Evolutionary conservation across 1,284 basidiomycete genomes (phyloP).

Genomic region (Cutaneotrichosporon dermatis): DNA sequence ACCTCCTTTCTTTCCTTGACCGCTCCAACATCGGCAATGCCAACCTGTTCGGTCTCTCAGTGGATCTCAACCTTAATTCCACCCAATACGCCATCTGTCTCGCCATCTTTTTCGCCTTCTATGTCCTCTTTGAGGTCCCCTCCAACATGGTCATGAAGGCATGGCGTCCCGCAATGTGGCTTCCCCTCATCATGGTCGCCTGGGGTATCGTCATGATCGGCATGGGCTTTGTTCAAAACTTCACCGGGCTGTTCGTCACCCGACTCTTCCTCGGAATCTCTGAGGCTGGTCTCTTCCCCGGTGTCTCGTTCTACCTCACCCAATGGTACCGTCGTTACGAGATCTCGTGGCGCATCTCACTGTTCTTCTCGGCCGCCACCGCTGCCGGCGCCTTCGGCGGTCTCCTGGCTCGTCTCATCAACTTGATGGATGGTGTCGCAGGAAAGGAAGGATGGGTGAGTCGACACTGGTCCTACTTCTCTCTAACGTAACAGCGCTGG

Average conservation of each 20-base stretch:
- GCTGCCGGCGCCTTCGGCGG: slow-evolving; percentile 48
- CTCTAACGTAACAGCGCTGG: slow-evolving; percentile 50
- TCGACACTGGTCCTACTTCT: background rate
- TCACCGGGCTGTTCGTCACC: slow-evolving; percentile 36
- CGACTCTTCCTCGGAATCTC: slow-evolving; percentile 37
- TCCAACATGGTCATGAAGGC: slow-evolving; percentile 56
- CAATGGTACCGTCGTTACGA: slow-evolving; percentile 43
- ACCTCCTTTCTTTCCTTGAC: slow-evolving; percentile 48
- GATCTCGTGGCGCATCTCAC: slow-evolving; percentile 38
- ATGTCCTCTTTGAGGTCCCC: slow-evolving; percentile 53
- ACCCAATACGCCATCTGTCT: slow-evolving; percentile 31
- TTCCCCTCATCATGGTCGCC: slow-evolving; percentile 37
- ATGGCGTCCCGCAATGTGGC: slow-evolving; percentile 30
- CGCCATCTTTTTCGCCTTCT: slow-evolving; percentile 44
- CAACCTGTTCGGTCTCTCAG: slow-evolving; percentile 30
- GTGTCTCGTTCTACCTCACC: slow-evolving; percentile 40
- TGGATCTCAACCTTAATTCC: slow-evolving; percentile 25
- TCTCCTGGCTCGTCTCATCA: slow-evolving; percentile 44
- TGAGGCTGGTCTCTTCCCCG: slow-evolving; percentile 44
- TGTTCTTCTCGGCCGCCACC: slow-evolving; percentile 48
- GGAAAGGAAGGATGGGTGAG: slow-evolving; percentile 40
- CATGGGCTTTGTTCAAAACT: slow-evolving; percentile 48
- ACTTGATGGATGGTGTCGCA: slow-evolving; percentile 46
- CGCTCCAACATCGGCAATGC: slow-evolving; percentile 7
- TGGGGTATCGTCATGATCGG: slow-evolving; percentile 49